Conservation (phyloP, 352 stramenopile genomes). For the Globisporangium nunn region DNA sequence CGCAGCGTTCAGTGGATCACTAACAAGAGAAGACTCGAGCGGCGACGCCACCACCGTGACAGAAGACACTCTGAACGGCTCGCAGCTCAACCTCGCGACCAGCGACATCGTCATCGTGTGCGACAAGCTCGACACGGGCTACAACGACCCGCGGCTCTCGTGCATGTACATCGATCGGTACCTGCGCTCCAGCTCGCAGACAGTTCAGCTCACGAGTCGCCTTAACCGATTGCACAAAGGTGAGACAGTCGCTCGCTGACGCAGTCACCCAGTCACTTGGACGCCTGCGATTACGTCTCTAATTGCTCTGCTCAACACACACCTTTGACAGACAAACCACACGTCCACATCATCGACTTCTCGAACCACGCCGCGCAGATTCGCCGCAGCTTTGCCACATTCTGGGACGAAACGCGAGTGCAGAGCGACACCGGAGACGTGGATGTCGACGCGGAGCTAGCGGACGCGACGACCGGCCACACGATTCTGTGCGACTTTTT, state of each 20-base stretch:
- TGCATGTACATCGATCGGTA: constrained; percentile 84
- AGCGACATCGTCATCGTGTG: constrained; percentile 80
- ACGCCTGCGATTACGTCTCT: not conserved
- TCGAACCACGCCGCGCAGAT: constrained; percentile 69
- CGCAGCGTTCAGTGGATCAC: constrained; percentile 56
- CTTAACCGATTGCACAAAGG: constrained; percentile 61
- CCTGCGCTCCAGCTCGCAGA: constrained; percentile 51
- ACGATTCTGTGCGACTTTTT: constrained; percentile 41
- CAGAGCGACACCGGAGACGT: constrained; percentile 15
- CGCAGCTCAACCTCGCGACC: constrained; percentile 33
- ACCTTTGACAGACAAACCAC: constrained; percentile 24
- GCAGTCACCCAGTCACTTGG: not conserved
- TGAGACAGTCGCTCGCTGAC: constrained; percentile 1
- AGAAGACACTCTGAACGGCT: constrained; percentile 61
- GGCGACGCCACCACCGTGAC: constrained; percentile 23
- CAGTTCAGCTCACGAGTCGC: constrained; percentile 78
- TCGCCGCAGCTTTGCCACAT: constrained; percentile 39
- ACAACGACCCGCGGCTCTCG: constrained; percentile 66
- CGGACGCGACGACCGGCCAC: constrained; percentile 27
- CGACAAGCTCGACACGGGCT: constrained; percentile 83
- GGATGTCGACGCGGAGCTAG: constrained; percentile 21
- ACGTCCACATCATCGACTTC: constrained; percentile 58
- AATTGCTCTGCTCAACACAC: not conserved
- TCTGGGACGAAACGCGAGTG: constrained; percentile 32
- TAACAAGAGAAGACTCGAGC: constrained; percentile 16